Evolutionary conservation across 2,329 filamentous ascomycete genomes (phyloP), one percentile per base, ranked within the genome.

Genomic region (Ceratocystis smalleyi): DNA sequence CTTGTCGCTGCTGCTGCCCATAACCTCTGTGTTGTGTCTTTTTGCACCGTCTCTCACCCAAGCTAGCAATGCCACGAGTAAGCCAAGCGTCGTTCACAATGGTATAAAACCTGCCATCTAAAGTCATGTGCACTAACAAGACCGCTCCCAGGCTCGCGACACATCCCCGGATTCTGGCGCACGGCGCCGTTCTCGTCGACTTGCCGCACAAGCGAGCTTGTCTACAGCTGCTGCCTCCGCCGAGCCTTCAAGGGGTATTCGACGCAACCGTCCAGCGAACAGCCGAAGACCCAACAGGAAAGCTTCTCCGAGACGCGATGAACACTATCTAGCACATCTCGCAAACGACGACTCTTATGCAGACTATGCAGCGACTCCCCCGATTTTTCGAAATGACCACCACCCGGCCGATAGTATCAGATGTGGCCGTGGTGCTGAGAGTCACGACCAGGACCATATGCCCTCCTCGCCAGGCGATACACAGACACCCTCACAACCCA

Each of bases 151-250:
- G 65, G 62, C 61, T 47, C 47, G 54, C 61, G 43, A 40, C 8
- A 19, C 59, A 27, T 43, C 63, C 30, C 35, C 35, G 2, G 57
- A 59, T 10, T 15, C 27, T n/a, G 59, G 32, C 15, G 45, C 57
- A 35, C 65, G 55, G 15, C 61, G 65, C n/a, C 65, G 65, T 24
- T 66, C 65, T 7, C 62, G 59, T 2, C 61, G 65, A 7, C 27
- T 66, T 47, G 59, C 57, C 24, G 43, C 55, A 3, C 24, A 35
- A 8, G 4, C 12, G 2, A 49, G 17, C 43, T 32, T 51, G 60
- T 47, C 54, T 45, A 51, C 40, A 17, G 61, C 59, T 27, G 47
- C 27, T n/a, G 30, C 35, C 12, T n/a, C 27, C n/a, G 54, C n/a
- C 10, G 54, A 57, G 3, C 6, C 54, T 24, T 57, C 51, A 40